A percentile compares a stretch with the other conserved stretches of the same genome.
Evolutionary conservation across 2,329 filamentous ascomycete genomes (phyloP).

Genomic region (Teratosphaeria gauchensis): DNA sequence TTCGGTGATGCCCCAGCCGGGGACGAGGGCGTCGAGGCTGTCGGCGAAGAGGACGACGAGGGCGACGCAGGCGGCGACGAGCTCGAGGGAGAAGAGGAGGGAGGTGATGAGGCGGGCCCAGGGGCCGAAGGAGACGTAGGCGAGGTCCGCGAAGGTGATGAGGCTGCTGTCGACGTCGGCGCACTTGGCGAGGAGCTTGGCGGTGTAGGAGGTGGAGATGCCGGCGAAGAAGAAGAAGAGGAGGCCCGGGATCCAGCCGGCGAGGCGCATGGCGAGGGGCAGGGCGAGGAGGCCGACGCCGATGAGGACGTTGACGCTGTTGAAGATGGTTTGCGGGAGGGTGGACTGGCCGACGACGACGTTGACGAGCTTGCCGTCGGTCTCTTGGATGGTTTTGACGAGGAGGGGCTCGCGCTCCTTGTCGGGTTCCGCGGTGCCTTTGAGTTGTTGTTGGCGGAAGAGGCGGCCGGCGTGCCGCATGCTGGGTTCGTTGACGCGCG

Average conservation of each 20-base stretch:
- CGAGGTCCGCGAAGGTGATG: slow-evolving; percentile 90
- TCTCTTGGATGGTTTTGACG: slow-evolving; percentile 79
- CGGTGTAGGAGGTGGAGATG: slow-evolving; percentile 72
- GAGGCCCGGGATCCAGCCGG: slow-evolving; percentile 80
- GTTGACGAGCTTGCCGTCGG: slow-evolving; percentile 72
- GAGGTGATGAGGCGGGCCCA: slow-evolving; percentile 74
- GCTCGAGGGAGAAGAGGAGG: slow-evolving; percentile 76
- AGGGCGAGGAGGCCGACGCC: slow-evolving; percentile 83
- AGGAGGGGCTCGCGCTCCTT: slow-evolving; percentile 59
- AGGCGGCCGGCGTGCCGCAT: slow-evolving; percentile 46
- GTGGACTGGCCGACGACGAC: slow-evolving; percentile 90
- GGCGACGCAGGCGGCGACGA: slow-evolving; percentile 81
- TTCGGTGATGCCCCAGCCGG: slow-evolving; percentile 54
- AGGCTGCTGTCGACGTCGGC: slow-evolving; percentile 76
- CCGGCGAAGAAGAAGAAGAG: slow-evolving; percentile 65
- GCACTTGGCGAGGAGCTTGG: slow-evolving; percentile 74
- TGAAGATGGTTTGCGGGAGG: slow-evolving; percentile 89
- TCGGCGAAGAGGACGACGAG: slow-evolving; percentile 93
- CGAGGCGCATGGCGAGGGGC: slow-evolving; percentile 76
- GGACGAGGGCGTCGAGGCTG: slow-evolving; percentile 69
- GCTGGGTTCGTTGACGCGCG: slow-evolving; percentile 47
- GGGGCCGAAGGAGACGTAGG: slow-evolving; percentile 79
- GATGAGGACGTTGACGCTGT: slow-evolving; percentile 87
- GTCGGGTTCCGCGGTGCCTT: slow-evolving; percentile 32
- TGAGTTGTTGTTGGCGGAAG: slow-evolving; percentile 37